A percentile compares a stretch with the other conserved stretches of the same genome.
Evolutionary conservation across 2,329 filamentous ascomycete genomes (phyloP).

Genomic region (Septoria linicola): DNA sequence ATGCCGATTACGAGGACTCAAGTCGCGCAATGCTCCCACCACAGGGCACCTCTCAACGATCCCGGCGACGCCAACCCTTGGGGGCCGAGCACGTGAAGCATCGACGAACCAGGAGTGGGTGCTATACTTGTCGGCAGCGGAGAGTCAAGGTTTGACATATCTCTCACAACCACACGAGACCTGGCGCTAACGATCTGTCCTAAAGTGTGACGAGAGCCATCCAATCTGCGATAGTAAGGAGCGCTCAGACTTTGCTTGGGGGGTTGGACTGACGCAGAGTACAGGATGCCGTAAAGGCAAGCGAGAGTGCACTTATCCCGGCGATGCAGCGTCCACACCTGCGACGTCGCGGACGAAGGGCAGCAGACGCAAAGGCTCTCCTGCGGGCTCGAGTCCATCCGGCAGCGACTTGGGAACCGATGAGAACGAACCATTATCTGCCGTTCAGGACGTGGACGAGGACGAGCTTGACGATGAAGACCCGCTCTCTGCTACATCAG

Average conservation of each 20-base stretch:
- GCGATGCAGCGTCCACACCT: slow-evolving; percentile 56
- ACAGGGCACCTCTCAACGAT: slow-evolving; percentile 26
- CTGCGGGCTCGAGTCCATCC: slow-evolving; percentile 50
- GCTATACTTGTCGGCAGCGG: slow-evolving; percentile 84
- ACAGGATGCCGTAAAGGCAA: slow-evolving; percentile 85
- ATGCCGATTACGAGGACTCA: slow-evolving; percentile 36
- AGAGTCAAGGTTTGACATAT: slow-evolving; percentile 66
- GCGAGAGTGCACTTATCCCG: slow-evolving; percentile 87
- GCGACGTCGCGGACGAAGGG: slow-evolving; percentile 47
- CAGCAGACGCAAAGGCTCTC: slow-evolving; percentile 47
- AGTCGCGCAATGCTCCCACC: slow-evolving; percentile 30
- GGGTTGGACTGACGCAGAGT: slow-evolving; percentile 15
- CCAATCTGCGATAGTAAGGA: slow-evolving; percentile 75
- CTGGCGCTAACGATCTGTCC: slow-evolving; percentile 24
- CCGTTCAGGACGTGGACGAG: slow-evolving; percentile 50
- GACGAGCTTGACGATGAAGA: slow-evolving; percentile 38
- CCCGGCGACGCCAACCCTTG: slow-evolving; percentile 31
- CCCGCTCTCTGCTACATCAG: slow-evolving; percentile 29
- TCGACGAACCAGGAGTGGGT: slow-evolving; percentile 87
- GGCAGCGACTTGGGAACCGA: slow-evolving; percentile 51
- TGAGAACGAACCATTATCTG: slow-evolving; percentile 41
- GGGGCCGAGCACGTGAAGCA: slow-evolving; percentile 79
- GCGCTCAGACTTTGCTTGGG: background rate
- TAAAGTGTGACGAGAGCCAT: slow-evolving; percentile 84
- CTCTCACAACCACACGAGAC: background rate